phyloP scores from a whole-genome alignment of 2,329 filamentous ascomycete species.

The Botrytis porri region DNA sequence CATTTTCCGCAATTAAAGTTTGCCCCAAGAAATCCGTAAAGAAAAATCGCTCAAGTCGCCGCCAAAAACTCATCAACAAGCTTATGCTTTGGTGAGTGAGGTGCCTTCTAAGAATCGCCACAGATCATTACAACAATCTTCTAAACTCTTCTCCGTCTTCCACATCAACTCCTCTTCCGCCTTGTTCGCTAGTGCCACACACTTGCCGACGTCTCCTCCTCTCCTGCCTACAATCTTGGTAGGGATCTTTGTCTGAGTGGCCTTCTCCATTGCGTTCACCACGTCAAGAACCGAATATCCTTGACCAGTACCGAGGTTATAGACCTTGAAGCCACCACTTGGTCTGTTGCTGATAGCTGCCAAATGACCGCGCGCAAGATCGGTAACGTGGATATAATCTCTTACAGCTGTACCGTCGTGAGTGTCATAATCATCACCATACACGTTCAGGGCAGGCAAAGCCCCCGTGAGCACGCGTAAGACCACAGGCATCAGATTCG shows the following conservation, averaged over 20 bases:
- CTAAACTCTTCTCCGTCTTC: conserved; percentile 36
- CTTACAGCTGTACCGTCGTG: conserved; percentile 63
- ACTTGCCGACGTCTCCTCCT: conserved; percentile 45
- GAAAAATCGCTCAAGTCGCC: background rate
- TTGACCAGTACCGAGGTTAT: conserved; percentile 47
- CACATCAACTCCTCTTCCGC: conserved; percentile 46
- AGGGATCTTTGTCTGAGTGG: conserved; percentile 41
- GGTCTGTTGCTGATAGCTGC: conserved; percentile 48
- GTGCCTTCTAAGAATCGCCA: conserved; percentile 29
- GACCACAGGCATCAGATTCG: conserved; percentile 63
- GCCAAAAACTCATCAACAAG: background rate
- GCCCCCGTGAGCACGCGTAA: conserved; percentile 58
- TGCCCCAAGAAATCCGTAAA: background rate
- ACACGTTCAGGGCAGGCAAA: conserved; percentile 54
- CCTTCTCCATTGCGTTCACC: conserved; percentile 42
- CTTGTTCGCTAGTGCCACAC: conserved; percentile 43
- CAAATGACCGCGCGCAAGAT: conserved; percentile 62
- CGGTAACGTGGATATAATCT: conserved; percentile 66
- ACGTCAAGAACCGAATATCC: conserved; percentile 47
- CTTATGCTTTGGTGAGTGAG: background rate
- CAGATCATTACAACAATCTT: conserved; percentile 30
- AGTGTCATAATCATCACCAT: conserved; percentile 64
- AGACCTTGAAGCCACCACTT: conserved; percentile 43
- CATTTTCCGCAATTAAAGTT: background rate
- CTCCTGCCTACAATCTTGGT: conserved; percentile 41